Evolutionary conservation across 441 rosid genomes (phyloP), one percentile per base, ranked within the genome.

Genomic region (Dalechampia spathulata): DNA sequence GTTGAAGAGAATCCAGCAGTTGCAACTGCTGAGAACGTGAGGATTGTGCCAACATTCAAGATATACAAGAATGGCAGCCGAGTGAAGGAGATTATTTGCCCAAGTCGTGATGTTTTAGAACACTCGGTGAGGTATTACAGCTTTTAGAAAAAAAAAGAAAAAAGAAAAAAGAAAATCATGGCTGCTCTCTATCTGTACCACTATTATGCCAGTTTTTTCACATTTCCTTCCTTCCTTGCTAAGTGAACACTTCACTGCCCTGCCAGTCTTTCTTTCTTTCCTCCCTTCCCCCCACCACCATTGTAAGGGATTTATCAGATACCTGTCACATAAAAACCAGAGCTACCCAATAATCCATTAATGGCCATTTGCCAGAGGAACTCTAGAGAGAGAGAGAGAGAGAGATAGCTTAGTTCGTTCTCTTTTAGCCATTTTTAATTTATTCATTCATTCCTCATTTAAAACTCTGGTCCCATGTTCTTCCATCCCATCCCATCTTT

Each of bases 51-150:
- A 1, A 91, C 96, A 37, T 83, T 91, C 73, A 87, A 87, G 84
- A 85, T 91, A 69, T 87, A 85, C 84, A 91, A 85, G 75, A 75
- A 77, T 8, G 89, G 96, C 20, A 72, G 48, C 67, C 80, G 90
- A 23, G 83, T 87, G 64, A 91, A 91, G 72, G 95, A 91, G 75
- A 81, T 91, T 22, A 78, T 87, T 36, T 80, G 96, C 81, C 96
- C 98, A 17, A 87, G 84, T 72, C 83, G 56, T 17, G 98, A 91
- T 43, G 64, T 87, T 69, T 71, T 91, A 75, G 96, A 87, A 68
- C 86, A 83, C 64, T 87, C 90, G 57, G 93, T 91, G 79, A 87
- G 87, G 74, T 84, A 90, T 73, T 90, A 87, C 77, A 87, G 92
- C 78, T 52, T 74, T 60, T 87, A 82, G 78, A 60, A 66, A 67